Conservation (phyloP, 2,329 filamentous ascomycete species). For the Cladosporium sp. region DNA sequence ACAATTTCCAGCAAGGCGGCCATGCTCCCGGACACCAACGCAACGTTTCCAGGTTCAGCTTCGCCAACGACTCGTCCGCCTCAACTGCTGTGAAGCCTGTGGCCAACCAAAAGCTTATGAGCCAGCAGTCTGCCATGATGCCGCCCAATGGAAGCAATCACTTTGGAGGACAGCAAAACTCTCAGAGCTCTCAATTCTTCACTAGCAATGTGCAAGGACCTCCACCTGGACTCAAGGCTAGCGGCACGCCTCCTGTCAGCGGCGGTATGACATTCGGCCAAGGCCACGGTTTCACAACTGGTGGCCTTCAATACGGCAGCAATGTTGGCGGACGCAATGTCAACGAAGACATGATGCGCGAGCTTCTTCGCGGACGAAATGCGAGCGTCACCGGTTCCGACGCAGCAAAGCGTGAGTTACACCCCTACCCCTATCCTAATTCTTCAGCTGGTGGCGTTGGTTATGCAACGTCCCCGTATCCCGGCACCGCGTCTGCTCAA, state of each 20-base stretch:
- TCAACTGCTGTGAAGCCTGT: conserved; percentile 69
- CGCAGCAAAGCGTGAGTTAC: conserved; percentile 36
- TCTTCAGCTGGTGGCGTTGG: conserved; percentile 15
- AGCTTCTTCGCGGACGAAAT: conserved; percentile 65
- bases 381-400: conserved; percentile 56
- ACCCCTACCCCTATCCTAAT: conserved; percentile 29
- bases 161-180: conserved; percentile 56
- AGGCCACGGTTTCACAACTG: conserved; percentile 76
- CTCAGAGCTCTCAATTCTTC: conserved; percentile 70
- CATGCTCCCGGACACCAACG: conserved; percentile 65
- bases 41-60: conserved; percentile 84
- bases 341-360: conserved; percentile 74
- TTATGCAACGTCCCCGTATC: conserved; percentile 6
- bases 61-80: conserved; percentile 71
- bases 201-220: conserved; percentile 84
- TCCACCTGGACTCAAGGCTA: conserved; percentile 91
- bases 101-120: conserved; percentile 78
- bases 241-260: conserved; percentile 83
- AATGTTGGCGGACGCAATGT: conserved; percentile 64
- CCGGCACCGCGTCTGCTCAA: conserved; percentile 12
- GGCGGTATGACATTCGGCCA: conserved; percentile 85
- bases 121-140: conserved; percentile 86
- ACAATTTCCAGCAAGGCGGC: conserved; percentile 53
- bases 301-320: conserved; percentile 60
- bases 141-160: conserved; percentile 48